Evolutionary conservation across 2,329 filamentous ascomycete genomes (phyloP).

Genomic region (Aureobasidium leucospermi): DNA sequence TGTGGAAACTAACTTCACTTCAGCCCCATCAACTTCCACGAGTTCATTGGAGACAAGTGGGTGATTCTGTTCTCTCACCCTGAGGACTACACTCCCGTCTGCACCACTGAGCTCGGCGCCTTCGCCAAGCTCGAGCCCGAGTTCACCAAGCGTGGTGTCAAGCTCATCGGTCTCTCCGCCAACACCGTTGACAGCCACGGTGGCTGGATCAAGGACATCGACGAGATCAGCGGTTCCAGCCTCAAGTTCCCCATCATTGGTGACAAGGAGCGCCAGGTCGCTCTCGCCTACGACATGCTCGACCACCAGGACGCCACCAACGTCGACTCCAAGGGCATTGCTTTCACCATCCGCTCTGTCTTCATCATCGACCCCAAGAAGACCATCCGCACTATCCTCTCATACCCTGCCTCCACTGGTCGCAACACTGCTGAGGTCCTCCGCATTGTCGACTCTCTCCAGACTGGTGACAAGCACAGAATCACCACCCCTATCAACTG

Average conservation of each 20-base stretch:
- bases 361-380: conserved; percentile 60
- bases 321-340: conserved; percentile 48
- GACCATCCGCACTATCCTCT: conserved; percentile 55
- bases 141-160: conserved; percentile 55
- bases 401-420: conserved; percentile 56
- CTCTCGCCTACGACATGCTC: conserved; percentile 46
- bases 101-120: conserved; percentile 57
- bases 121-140: conserved; percentile 58
- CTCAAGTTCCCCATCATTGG: conserved; percentile 47
- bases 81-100: conserved; percentile 53
- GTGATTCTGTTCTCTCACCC: conserved; percentile 66
- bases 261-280: conserved; percentile 47
- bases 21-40: conserved; percentile 56
- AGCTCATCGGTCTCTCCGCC: conserved; percentile 52
- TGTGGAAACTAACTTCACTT: conserved; percentile 21
- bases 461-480: conserved; percentile 52
- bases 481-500: conserved; percentile 58
- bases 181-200: conserved; percentile 45
- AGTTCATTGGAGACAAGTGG: conserved; percentile 65
- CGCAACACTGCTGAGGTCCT: conserved; percentile 48
- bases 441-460: conserved; percentile 45
- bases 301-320: conserved; percentile 52
- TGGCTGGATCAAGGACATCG: conserved; percentile 47
- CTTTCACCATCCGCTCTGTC: conserved; percentile 58
- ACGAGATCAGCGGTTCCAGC: conserved; percentile 42